Evolutionary conservation across 768 basidiomycete species (phyloP).

Genomic region (Glaciozyma antarctica): DNA sequence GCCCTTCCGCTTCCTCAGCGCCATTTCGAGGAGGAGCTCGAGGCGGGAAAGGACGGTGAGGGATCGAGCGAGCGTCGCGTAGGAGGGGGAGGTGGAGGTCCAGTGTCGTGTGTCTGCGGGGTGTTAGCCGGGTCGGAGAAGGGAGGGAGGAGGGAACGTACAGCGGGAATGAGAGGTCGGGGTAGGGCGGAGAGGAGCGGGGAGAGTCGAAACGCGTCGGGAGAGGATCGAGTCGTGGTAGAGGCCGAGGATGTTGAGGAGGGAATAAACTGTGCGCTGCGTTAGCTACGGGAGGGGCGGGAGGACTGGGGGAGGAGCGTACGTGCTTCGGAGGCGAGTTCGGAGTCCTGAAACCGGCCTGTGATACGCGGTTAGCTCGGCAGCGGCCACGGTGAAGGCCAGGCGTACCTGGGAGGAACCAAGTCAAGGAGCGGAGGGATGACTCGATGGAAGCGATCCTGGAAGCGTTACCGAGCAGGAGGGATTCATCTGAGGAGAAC

Average conservation of each 20-base stretch:
- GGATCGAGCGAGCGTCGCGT: constrained; percentile 61
- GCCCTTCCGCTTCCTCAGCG: constrained; percentile 54
- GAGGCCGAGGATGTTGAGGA: constrained; percentile 75
- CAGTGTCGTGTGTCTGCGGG: constrained; percentile 84
- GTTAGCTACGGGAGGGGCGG: not conserved
- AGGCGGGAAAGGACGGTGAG: constrained; percentile 70
- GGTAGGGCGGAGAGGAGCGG: constrained; percentile 34
- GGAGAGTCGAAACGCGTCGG: constrained; percentile 50
- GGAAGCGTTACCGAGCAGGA: constrained; percentile 73
- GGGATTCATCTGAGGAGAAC: constrained; percentile 13
- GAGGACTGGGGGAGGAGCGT: constrained; percentile 43
- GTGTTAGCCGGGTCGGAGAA: constrained; percentile 47
- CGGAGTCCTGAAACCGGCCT: constrained; percentile 93
- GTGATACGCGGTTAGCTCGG: too few species aligned
- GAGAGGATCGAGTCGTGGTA: constrained; percentile 94
- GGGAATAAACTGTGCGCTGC: constrained; percentile 62
- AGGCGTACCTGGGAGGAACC: constrained; percentile 61
- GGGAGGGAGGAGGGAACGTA: constrained; percentile 34
- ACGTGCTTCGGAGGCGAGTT: constrained; percentile 89
- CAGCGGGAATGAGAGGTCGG: constrained; percentile 61
- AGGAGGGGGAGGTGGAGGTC: constrained; percentile 57
- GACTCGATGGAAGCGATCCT: constrained; percentile 82
- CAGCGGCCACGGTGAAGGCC: too few species aligned
- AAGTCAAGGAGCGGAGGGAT: constrained; percentile 76
- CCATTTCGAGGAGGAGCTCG: constrained; percentile 85